These are phyloP conservation scores for Aspergillus saccharolyticus DNA, from an alignment of 495 filamentous ascomycete genomes.

Conservation along the genomic window DNA sequence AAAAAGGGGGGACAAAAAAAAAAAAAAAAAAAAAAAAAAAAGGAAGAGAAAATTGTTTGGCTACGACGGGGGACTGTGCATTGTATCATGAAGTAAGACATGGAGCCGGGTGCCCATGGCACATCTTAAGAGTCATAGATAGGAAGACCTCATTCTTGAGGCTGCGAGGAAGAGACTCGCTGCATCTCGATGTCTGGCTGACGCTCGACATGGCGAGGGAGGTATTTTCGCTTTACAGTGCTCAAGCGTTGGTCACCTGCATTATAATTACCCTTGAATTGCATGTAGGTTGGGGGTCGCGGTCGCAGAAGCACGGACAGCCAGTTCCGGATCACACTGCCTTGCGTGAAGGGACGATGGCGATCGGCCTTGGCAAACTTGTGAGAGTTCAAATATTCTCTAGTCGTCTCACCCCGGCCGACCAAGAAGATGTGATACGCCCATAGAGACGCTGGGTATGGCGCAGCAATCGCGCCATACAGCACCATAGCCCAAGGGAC, in stretches of 20 bases:
- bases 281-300: conserved; percentile 81
- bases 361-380: conserved; percentile 90
- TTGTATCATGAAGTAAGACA: conserved; percentile 4
- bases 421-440: conserved; percentile 88
- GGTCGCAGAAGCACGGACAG: conserved; percentile 74
- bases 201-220: conserved; percentile 46
- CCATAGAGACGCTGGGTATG: conserved; percentile 80
- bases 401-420: conserved; percentile 85
- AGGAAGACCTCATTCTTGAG: background rate
- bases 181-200: conserved; percentile 60
- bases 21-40: conserved; percentile 7
- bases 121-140: background rate
- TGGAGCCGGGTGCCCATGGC: background rate
- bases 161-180: conserved; percentile 32
- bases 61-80: background rate
- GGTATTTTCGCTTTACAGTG: conserved; percentile 52
- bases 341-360: conserved; percentile 85
- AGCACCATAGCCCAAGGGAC: conserved; percentile 88
- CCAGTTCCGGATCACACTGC: conserved; percentile 72
- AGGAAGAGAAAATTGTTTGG: background rate
- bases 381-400: conserved; percentile 92
- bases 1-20: background rate
- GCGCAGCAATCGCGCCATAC: conserved; percentile 65
- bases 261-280: conserved; percentile 73
- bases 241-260: conserved; percentile 83